A percentile compares a stretch with the other conserved stretches of the same genome.
Conservation (phyloP, 495 filamentous ascomycete species). For the Penicillium salamii region DNA sequence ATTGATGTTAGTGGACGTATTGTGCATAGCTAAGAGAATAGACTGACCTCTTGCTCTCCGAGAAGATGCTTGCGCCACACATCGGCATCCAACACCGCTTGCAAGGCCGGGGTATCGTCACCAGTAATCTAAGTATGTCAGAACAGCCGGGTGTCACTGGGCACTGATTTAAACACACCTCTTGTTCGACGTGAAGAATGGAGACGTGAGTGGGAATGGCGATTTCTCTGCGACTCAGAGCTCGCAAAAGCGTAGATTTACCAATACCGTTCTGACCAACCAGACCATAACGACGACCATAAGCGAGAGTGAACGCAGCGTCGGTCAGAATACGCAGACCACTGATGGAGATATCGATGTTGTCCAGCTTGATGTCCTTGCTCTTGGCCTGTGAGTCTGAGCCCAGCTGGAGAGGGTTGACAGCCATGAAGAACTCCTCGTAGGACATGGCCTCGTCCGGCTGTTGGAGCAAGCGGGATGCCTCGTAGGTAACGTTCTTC, state of each 20-base stretch:
- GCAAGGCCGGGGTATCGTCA: constrained; percentile 91
- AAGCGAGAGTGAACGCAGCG: constrained; percentile 84
- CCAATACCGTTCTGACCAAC: constrained; percentile 99
- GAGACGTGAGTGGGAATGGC: constrained; percentile 95
- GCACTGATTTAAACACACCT: constrained; percentile 52
- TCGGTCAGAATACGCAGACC: constrained; percentile 87
- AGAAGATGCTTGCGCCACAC: constrained; percentile 98
- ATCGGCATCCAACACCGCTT: constrained; percentile 96
- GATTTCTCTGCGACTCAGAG: constrained; percentile 89
- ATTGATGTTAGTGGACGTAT: constrained; percentile 16
- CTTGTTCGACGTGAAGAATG: constrained; percentile 98
- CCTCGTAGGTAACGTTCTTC: constrained; percentile 97
- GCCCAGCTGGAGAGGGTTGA: constrained; percentile 92
- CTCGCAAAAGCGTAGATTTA: constrained; percentile 92
- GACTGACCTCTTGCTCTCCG: constrained; percentile 76
- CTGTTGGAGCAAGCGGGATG: constrained; percentile 83
- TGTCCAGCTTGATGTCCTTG: constrained; percentile 98
- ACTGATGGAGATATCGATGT: constrained; percentile 88
- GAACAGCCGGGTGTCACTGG: neutral
- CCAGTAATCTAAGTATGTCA: constrained; percentile 68
- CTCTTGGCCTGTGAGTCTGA: constrained; percentile 75
- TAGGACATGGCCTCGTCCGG: constrained; percentile 86
- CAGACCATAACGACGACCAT: constrained; percentile 92
- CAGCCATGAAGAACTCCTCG: constrained; percentile 99
- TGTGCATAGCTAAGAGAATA: neutral